phyloP scores from a whole-genome alignment of 1,139 yeast species.

The Scheffersomyces insectosa region DNA sequence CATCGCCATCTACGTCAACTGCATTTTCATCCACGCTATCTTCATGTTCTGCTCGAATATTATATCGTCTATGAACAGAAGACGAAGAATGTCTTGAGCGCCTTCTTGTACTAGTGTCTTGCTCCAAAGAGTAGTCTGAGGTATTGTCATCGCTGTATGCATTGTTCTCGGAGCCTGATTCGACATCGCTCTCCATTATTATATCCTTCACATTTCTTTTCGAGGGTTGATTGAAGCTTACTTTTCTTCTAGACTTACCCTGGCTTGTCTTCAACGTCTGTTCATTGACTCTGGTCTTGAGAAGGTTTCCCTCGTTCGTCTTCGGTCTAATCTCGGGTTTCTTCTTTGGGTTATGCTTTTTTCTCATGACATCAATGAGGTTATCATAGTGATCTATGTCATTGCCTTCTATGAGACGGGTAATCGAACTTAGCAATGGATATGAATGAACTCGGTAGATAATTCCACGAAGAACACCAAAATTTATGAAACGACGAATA shows the following conservation, averaged over 20 bases:
- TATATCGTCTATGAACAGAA: background rate
- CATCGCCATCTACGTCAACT: conserved; percentile 13
- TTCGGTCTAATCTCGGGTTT: conserved; percentile 1
- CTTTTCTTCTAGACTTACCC: conserved; percentile 25
- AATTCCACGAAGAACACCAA: conserved; percentile 80
- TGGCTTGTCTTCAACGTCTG: conserved; percentile 24
- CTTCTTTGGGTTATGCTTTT: conserved; percentile 7
- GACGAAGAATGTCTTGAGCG: background rate
- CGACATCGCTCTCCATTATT: conserved; percentile 6
- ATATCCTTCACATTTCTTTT: conserved; percentile 1
- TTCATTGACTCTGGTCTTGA: conserved; percentile 31
- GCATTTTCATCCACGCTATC: conserved; percentile 3
- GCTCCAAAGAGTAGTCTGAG: background rate
- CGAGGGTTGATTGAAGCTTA: conserved; percentile 25
- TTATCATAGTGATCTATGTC: conserved; percentile 30
- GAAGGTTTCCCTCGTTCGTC: conserved; percentile 12
- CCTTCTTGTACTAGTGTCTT: background rate
- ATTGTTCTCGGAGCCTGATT: conserved; percentile 3
- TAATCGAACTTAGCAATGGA: conserved; percentile 55
- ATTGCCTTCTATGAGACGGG: conserved; percentile 35
- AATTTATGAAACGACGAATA: conserved; percentile 77
- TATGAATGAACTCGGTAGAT: conserved; percentile 79
- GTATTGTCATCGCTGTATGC: background rate
- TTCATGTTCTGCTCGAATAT: conserved; percentile 2
- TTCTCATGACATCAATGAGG: conserved; percentile 23